Evolutionary conservation across 2,329 filamentous ascomycete species (phyloP).

Genomic region (Scopulariopsis brevicaulis): DNA sequence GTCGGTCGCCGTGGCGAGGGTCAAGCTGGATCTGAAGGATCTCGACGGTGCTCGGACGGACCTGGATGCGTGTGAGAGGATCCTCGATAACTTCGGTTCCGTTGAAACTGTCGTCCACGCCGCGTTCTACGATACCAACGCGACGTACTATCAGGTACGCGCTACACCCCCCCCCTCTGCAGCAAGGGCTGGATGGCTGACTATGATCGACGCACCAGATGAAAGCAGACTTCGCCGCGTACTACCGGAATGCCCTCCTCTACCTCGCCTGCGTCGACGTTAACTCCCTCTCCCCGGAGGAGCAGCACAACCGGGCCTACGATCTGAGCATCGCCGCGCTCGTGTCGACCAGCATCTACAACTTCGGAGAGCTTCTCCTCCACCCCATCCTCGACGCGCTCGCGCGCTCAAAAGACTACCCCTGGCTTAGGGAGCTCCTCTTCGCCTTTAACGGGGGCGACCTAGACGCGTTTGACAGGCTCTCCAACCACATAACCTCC

Average conservation of each 20-base stretch:
- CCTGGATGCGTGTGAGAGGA: slow-evolving; percentile 75
- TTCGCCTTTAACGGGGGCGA: slow-evolving; percentile 97
- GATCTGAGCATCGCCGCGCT: slow-evolving; percentile 87
- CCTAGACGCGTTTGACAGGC: slow-evolving; percentile 71
- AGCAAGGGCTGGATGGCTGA: not conserved
- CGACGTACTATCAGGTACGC: slow-evolving; percentile 76
- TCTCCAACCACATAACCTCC: slow-evolving; percentile 70
- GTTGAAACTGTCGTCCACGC: slow-evolving; percentile 95
- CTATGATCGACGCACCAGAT: slow-evolving; percentile 20
- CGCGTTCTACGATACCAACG: slow-evolving; percentile 90
- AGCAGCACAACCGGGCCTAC: slow-evolving; percentile 77
- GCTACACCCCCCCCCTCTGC: not conserved
- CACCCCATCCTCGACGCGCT: slow-evolving; percentile 91
- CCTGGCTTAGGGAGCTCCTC: slow-evolving; percentile 90
- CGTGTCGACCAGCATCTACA: slow-evolving; percentile 93
- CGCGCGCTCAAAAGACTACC: slow-evolving; percentile 53
- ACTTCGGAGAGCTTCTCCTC: slow-evolving; percentile 96
- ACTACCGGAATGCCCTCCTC: slow-evolving; percentile 94
- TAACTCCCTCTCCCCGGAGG: slow-evolving; percentile 56
- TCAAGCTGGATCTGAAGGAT: slow-evolving; percentile 72
- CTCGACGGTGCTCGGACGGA: slow-evolving; percentile 76
- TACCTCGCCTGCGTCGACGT: slow-evolving; percentile 95
- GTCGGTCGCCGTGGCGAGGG: slow-evolving; percentile 76
- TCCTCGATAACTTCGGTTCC: slow-evolving; percentile 84
- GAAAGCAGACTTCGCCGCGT: slow-evolving; percentile 86